Percentiles rank a stretch among this genome's conserved stretches.
These are phyloP conservation scores for Aspergillus japonicus DNA, from an alignment of 2,329 filamentous ascomycete species.

Conservation along the genomic window DNA sequence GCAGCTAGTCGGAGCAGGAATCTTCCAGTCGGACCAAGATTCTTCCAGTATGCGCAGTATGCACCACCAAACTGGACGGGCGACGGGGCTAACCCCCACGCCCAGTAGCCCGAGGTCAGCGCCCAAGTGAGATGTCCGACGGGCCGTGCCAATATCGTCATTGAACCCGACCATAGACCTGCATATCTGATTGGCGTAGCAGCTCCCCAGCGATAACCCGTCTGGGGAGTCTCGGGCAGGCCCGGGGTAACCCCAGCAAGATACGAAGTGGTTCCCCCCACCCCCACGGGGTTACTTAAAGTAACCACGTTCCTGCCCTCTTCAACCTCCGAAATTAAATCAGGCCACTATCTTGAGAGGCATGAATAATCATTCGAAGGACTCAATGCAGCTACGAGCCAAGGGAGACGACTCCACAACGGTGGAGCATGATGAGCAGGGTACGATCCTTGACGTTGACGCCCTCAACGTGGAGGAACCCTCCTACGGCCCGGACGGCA, in stretches of 20 bases:
- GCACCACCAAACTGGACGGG: neutral
- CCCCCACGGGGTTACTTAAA: neutral
- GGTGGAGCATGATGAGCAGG: neutral
- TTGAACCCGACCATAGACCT: neutral
- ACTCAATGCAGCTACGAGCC: neutral
- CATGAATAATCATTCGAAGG: too few species aligned
- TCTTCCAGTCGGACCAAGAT: too few species aligned
- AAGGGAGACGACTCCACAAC: neutral
- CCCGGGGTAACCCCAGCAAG: neutral
- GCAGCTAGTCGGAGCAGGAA: too few species aligned
- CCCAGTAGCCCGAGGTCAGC: neutral
- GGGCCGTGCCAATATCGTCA: neutral
- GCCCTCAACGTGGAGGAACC: neutral
- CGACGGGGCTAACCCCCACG: neutral
- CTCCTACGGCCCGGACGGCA: constrained; percentile 30
- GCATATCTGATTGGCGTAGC: neutral
- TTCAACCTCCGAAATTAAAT: neutral
- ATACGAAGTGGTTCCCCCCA: neutral
- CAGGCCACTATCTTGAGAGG: too few species aligned
- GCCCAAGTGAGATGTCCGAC: neutral
- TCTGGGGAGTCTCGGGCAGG: neutral
- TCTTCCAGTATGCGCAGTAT: too few species aligned
- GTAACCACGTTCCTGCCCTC: neutral
- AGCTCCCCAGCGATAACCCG: neutral
- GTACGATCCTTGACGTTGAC: neutral